Evolutionary conservation across 2,329 filamentous ascomycete genomes (phyloP).

Genomic region (Ophiostoma triangulosporum): DNA sequence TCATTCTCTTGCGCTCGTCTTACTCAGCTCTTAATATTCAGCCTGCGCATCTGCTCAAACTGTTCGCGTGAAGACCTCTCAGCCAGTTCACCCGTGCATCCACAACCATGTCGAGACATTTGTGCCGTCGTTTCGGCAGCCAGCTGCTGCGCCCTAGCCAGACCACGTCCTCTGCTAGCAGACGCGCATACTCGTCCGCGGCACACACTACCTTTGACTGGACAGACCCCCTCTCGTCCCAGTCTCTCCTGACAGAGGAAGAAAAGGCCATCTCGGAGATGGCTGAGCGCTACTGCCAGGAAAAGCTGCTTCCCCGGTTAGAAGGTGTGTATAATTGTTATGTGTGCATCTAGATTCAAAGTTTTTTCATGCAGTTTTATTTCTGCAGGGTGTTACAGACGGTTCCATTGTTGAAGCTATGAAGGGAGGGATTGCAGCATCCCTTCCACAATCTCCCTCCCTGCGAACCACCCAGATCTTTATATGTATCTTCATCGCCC

Average conservation of each 20-base stretch:
- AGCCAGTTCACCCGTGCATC: not conserved
- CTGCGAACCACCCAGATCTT: not conserved
- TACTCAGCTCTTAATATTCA: too few relatives aligned
- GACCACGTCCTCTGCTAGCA: not conserved
- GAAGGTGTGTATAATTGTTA: slow-evolving; percentile 48
- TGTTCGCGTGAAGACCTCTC: not conserved
- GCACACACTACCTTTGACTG: slow-evolving; percentile 53
- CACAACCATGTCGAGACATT: slow-evolving; percentile 11
- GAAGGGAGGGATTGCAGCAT: slow-evolving; percentile 2
- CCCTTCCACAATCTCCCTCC: slow-evolving; percentile 2
- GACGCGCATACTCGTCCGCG: slow-evolving; percentile 10
- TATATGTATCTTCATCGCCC: not conserved
- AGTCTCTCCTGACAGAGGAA: slow-evolving; percentile 72
- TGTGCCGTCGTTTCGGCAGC: slow-evolving; percentile 9
- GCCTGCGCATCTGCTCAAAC: not conserved
- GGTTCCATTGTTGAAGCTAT: not conserved
- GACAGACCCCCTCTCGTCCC: slow-evolving; percentile 72
- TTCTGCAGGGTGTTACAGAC: not conserved
- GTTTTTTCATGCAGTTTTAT: not conserved
- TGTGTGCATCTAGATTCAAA: not conserved
- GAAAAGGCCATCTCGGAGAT: slow-evolving; percentile 83
- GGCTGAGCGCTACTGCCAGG: slow-evolving; percentile 87
- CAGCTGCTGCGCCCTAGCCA: slow-evolving; percentile 9
- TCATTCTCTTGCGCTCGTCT: too few relatives aligned
- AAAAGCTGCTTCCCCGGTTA: slow-evolving; percentile 71